Evolutionary conservation across 179 eudicot species (phyloP).

Genomic region (Spergularia azorica): DNA sequence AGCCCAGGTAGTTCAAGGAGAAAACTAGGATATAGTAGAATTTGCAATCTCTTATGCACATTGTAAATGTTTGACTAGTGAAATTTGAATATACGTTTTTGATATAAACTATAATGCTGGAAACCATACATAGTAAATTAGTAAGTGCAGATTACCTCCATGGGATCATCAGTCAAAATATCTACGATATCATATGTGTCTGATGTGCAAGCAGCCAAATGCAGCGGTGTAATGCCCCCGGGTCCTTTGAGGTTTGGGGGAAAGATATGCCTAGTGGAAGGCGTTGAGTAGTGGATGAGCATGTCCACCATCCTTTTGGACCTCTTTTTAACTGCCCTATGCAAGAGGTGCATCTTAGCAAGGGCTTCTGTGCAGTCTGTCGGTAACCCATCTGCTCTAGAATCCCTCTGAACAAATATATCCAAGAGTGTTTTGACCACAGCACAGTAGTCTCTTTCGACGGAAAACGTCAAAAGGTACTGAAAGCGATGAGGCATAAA

Average conservation of each 20-base stretch:
- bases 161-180: constrained; percentile 68
- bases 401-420: constrained; percentile 43
- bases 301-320: constrained; percentile 65
- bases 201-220: constrained; percentile 74
- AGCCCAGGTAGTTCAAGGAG: too few relatives aligned
- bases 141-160: constrained; percentile 45
- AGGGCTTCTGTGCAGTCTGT: constrained; percentile 57
- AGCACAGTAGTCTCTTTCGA: constrained; percentile 67
- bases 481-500: constrained; percentile 56
- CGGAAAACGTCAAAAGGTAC: constrained; percentile 64
- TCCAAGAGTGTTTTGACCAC: constrained; percentile 65
- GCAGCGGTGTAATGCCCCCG: constrained; percentile 83
- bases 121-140: background rate
- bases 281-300: constrained; percentile 59
- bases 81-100: background rate
- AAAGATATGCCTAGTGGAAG: constrained; percentile 48
- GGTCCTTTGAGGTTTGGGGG: constrained; percentile 67
- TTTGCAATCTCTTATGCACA: background rate
- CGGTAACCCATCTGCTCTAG: constrained; percentile 37
- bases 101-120: background rate
- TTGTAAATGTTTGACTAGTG: background rate
- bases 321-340: constrained; percentile 74
- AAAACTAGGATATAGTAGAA: too few relatives aligned
- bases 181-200: constrained; percentile 61
- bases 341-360: constrained; percentile 67